Evolutionary conservation across 2,329 filamentous ascomycete genomes (phyloP).

Genomic region (Sporothrix pseudoabietina): DNA sequence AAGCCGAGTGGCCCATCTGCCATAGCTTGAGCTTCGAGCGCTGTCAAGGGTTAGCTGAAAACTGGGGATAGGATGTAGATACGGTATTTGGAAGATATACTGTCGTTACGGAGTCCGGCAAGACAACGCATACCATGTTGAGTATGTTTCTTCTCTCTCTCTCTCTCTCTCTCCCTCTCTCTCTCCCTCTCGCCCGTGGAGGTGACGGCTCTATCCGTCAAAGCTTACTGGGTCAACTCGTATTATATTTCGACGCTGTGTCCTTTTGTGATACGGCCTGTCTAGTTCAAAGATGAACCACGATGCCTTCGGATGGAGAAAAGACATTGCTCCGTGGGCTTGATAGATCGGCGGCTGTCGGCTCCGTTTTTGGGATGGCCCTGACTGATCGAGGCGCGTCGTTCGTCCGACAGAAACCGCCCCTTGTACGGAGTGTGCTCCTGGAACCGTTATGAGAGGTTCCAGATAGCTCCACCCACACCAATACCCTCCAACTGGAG

Average conservation of each 20-base stretch:
- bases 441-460: background rate
- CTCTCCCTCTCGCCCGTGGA: no score
- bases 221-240: no score
- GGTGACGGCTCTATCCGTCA: no score
- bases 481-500: conserved; percentile 14
- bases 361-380: background rate
- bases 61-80: background rate
- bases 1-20: conserved; percentile 6
- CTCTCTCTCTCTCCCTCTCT: no score
- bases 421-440: background rate
- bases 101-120: background rate
- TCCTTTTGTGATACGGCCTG: background rate
- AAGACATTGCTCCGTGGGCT: background rate
- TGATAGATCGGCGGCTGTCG: background rate
- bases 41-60: background rate
- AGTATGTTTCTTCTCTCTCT: background rate
- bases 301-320: background rate
- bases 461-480: conserved; percentile 24
- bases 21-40: conserved; percentile 9
- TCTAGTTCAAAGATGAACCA: background rate
- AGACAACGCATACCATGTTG: background rate
- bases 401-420: background rate
- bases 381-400: background rate
- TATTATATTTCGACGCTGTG: background rate
- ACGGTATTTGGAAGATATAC: background rate